A percentile compares a stretch with the other conserved stretches of the same genome.
Conservation (phyloP, 73 alveolate species). For the Tetrahymena borealis region DNA sequence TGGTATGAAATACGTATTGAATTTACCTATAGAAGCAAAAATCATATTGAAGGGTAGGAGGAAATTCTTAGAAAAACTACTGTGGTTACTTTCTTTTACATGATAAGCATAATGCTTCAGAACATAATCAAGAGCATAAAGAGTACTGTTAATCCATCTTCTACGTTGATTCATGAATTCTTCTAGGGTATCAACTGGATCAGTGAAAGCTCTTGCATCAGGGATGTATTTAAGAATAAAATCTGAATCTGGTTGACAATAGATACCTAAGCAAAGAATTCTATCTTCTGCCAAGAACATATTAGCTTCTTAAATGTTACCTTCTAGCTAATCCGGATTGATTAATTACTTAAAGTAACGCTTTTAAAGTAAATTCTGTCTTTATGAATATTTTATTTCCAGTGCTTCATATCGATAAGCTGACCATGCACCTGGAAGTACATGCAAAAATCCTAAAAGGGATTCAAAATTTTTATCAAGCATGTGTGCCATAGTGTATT, state of each 20-base stretch:
- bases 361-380: background rate
- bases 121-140: conserved; percentile 46
- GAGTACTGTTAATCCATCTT: conserved; percentile 62
- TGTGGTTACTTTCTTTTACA: conserved; percentile 8
- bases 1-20: background rate
- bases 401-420: conserved; percentile 51
- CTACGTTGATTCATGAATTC: conserved; percentile 50
- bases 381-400: background rate
- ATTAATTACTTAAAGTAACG: conserved; percentile 28
- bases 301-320: conserved; percentile 34
- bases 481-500: conserved; percentile 45
- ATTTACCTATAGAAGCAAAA: background rate
- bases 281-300: conserved; percentile 69
- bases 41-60: background rate
- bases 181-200: conserved; percentile 42
- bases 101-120: conserved; percentile 5
- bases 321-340: conserved; percentile 11
- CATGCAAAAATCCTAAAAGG: conserved; percentile 48
- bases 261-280: conserved; percentile 37
- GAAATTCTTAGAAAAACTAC: background rate
- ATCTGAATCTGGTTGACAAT: conserved; percentile 6
- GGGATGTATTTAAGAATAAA: conserved; percentile 41
- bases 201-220: conserved; percentile 52
- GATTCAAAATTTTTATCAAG: conserved; percentile 49
- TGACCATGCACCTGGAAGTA: conserved; percentile 52